A percentile compares a stretch with the other conserved stretches of the same genome.
Evolutionary conservation across 768 basidiomycete genomes (phyloP).

Genomic region (Lepiota venenata): DNA sequence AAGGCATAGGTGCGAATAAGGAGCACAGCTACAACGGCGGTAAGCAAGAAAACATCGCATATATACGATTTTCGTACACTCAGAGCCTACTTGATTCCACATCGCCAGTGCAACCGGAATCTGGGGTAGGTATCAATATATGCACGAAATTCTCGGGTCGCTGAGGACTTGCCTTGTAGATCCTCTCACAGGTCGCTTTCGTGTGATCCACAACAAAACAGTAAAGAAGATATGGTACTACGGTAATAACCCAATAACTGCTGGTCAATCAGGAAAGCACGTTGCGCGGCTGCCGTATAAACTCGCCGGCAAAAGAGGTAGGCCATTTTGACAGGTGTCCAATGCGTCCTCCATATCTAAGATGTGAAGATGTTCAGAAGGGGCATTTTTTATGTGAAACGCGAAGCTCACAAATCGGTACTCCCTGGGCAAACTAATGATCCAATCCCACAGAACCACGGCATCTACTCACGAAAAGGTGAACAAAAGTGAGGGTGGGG

Average conservation of each 20-base stretch:
- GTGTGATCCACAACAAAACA: constrained; percentile 73
- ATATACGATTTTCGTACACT: constrained; percentile 43
- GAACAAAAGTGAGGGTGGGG: constrained; percentile 23
- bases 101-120: constrained; percentile 79
- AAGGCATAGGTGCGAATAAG: constrained; percentile 85
- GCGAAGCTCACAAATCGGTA: constrained; percentile 63
- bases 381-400: constrained; percentile 17
- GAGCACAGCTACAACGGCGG: constrained; percentile 54
- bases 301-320: constrained; percentile 82
- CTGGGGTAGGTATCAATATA: constrained; percentile 30
- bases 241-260: constrained; percentile 81
- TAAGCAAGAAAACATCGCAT: constrained; percentile 11
- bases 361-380: constrained; percentile 14
- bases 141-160: constrained; percentile 1
- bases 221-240: constrained; percentile 76
- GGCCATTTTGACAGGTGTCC: constrained; percentile 81
- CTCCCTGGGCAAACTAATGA: constrained; percentile 73
- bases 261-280: constrained; percentile 16
- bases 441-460: constrained; percentile 84
- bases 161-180: constrained; percentile 52
- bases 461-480: constrained; percentile 47
- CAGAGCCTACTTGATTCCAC: constrained; percentile 86
- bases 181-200: constrained; percentile 58
- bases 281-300: constrained; percentile 17
- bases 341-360: constrained; percentile 79